These are phyloP conservation scores for Penicillium hordei DNA, from an alignment of 2,329 filamentous ascomycete species.

Conservation along the genomic window DNA sequence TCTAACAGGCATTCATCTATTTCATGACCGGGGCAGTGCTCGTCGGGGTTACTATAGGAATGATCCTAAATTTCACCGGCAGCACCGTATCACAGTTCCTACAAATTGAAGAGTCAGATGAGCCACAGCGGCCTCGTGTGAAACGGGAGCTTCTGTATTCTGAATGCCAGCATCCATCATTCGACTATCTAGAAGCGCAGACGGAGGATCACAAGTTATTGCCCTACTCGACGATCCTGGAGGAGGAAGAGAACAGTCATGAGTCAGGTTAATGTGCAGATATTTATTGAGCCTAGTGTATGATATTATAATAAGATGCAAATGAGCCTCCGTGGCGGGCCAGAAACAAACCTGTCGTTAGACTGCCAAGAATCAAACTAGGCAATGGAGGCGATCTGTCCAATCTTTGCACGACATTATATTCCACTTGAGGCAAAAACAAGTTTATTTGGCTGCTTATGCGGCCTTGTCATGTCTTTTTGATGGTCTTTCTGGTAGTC, in stretches of 20 bases:
- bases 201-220: constrained; percentile 14
- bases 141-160: constrained; percentile 4
- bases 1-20: constrained; percentile 18
- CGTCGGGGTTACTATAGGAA: constrained; percentile 64
- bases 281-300: background rate
- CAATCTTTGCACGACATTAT: background rate
- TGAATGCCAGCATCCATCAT: constrained; percentile 4
- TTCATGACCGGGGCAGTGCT: constrained; percentile 56
- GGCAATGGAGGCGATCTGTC: background rate
- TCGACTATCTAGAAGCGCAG: constrained; percentile 20
- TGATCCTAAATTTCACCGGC: constrained; percentile 59
- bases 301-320: background rate
- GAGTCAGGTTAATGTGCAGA: constrained; percentile 12
- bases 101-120: constrained; percentile 26
- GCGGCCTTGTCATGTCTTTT: no score
- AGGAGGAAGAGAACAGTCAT: constrained; percentile 34
- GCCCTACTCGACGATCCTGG: constrained; percentile 30
- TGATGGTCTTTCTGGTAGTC: no score
- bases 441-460: no score
- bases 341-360: background rate
- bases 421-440: no score
- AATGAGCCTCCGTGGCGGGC: background rate
- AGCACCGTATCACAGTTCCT: constrained; percentile 54
- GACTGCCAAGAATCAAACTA: background rate
- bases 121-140: background rate